Percentiles rank a stretch among this genome's conserved stretches.
Evolutionary conservation across 768 basidiomycete genomes (phyloP).

Genomic region (Imleria badia): DNA sequence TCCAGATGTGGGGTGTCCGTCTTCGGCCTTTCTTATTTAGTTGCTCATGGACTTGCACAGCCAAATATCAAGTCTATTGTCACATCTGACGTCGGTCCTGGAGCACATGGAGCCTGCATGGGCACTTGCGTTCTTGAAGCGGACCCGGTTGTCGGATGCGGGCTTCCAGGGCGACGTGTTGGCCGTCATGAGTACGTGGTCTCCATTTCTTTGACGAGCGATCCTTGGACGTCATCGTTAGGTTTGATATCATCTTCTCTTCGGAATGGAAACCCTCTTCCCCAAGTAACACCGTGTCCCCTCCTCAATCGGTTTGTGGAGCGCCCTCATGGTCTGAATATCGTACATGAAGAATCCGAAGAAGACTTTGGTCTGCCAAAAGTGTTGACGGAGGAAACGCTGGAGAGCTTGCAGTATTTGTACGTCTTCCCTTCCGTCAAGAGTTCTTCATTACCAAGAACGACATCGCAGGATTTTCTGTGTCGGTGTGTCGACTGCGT

Average conservation of each 20-base stretch:
- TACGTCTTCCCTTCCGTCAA: conserved; percentile 36
- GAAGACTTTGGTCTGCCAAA: conserved; percentile 74
- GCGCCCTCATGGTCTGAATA: conserved; percentile 56
- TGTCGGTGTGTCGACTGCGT: conserved; percentile 71
- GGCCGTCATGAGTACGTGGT: conserved; percentile 67
- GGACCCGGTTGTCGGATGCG: conserved; percentile 73
- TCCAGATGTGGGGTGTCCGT: conserved; percentile 55
- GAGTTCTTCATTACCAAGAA: background rate
- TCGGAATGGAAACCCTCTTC: conserved; percentile 70
- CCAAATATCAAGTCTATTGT: conserved; percentile 66
- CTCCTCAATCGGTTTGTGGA: conserved; percentile 47
- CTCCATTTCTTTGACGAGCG: background rate
- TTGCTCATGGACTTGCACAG: conserved; percentile 35
- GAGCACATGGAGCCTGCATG: conserved; percentile 74
- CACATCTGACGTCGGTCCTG: conserved; percentile 72
- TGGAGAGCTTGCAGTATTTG: conserved; percentile 79
- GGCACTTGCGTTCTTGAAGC: conserved; percentile 70
- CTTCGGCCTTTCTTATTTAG: background rate
- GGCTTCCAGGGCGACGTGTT: conserved; percentile 85
- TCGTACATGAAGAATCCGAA: conserved; percentile 69
- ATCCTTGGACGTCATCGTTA: conserved; percentile 23
- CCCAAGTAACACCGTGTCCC: conserved; percentile 85
- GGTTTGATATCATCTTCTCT: conserved; percentile 78
- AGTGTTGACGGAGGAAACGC: conserved; percentile 66
- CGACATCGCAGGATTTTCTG: conserved; percentile 53